A percentile compares a stretch with the other conserved stretches of the same genome.
These are phyloP conservation scores for Agrocybe chaxingu DNA, from an alignment of 768 basidiomycete species.

Conservation along the genomic window DNA sequence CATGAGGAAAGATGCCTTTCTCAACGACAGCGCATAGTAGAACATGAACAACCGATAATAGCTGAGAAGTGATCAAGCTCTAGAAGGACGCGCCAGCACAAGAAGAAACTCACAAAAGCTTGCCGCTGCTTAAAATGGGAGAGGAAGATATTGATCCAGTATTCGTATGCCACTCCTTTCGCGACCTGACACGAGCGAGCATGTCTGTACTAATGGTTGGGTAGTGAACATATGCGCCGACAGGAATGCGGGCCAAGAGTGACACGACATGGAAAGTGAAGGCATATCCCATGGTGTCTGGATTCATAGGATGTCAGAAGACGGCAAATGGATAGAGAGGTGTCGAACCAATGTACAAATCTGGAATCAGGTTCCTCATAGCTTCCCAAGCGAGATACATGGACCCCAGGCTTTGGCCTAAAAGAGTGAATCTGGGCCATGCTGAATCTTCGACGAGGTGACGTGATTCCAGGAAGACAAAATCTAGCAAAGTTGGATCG, in stretches of 20 bases:
- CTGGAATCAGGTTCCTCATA: conserved; percentile 73
- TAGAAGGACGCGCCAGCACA: neutral
- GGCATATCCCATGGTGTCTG: conserved; percentile 98
- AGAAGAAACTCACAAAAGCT: conserved; percentile 49
- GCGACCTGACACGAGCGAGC: conserved; percentile 72
- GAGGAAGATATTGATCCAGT: conserved; percentile 53
- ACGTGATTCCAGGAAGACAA: conserved; percentile 76
- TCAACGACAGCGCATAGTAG: conserved; percentile 74
- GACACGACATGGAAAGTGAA: conserved; percentile 85
- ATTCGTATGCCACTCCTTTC: conserved; percentile 63
- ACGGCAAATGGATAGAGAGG: neutral
- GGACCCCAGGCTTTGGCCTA: conserved; percentile 90
- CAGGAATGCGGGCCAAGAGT: conserved; percentile 59
- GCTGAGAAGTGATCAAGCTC: conserved; percentile 31
- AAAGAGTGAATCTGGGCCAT: conserved; percentile 89
- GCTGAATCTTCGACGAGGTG: conserved; percentile 72
- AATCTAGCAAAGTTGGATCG: conserved; percentile 62
- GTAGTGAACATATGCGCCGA: conserved; percentile 94
- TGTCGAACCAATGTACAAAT: conserved; percentile 81
- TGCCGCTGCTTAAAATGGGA: conserved; percentile 49
- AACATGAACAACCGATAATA: conserved; percentile 91
- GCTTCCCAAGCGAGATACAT: conserved; percentile 84
- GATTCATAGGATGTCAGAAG: conserved; percentile 7
- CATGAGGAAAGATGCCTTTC: conserved; percentile 75
- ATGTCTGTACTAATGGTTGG: conserved; percentile 95